Evolutionary conservation across 345 rosid species (phyloP).

Genomic region (Heritiera littoralis): DNA sequence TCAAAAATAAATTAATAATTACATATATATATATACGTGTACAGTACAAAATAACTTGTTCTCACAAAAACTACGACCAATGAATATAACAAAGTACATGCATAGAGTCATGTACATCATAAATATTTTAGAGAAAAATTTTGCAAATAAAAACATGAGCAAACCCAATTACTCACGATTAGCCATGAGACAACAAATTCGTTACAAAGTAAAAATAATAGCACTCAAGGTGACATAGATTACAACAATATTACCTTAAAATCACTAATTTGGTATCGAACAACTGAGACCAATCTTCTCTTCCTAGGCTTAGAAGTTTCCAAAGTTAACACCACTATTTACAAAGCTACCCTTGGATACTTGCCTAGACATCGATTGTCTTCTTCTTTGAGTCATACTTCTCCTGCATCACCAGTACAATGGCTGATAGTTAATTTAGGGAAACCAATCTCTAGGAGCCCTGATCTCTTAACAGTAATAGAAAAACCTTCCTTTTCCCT

Average conservation of each 20-base stretch:
- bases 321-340: slow-evolving; percentile 19
- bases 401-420: slow-evolving; percentile 24
- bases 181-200: too few relatives aligned
- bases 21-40: too few relatives aligned
- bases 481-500: slow-evolving; percentile 7
- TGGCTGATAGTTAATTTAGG: slow-evolving; percentile 20
- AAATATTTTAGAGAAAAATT: too few relatives aligned
- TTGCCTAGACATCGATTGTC: slow-evolving; percentile 79
- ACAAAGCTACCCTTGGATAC: slow-evolving; percentile 34
- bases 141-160: too few relatives aligned
- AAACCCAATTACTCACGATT: too few relatives aligned
- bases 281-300: slow-evolving; percentile 71
- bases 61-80: too few relatives aligned
- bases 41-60: too few relatives aligned
- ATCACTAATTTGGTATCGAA: slow-evolving; percentile 57
- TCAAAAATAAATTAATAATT: too few relatives aligned
- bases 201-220: too few relatives aligned
- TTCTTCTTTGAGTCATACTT: slow-evolving; percentile 57
- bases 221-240: not conserved
- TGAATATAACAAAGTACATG: too few relatives aligned
- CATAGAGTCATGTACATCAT: too few relatives aligned
- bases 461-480: slow-evolving; percentile 72
- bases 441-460: slow-evolving; percentile 67
- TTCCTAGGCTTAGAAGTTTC: slow-evolving; percentile 41
- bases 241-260: slow-evolving; percentile 55